Evolutionary conservation across 1,284 basidiomycete genomes (phyloP).

Genomic region (Clitocybe nebularis): DNA sequence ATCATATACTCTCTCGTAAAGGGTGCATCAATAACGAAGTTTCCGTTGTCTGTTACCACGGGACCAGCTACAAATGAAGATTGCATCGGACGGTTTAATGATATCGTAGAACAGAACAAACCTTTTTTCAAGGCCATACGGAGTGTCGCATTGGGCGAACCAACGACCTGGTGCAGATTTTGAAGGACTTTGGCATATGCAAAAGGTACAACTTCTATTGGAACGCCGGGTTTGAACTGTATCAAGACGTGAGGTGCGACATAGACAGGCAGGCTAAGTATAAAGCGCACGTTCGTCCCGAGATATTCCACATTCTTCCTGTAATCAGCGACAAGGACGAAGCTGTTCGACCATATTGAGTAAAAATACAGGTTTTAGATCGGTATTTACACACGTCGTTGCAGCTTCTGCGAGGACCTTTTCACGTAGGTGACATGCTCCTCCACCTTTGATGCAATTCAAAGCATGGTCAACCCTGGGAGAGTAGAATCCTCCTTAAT

Average conservation of each 20-base stretch:
- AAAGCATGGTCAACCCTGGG: conserved; percentile 80
- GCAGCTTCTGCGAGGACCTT: conserved; percentile 97
- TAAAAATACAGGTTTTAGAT: neutral
- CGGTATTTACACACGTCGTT: conserved; percentile 53
- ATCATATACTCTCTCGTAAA: conserved; percentile 71
- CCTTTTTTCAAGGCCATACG: conserved; percentile 82
- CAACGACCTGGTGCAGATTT: conserved; percentile 61
- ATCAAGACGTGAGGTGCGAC: conserved; percentile 1
- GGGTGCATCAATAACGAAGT: conserved; percentile 92
- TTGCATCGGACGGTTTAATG: neutral
- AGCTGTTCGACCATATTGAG: conserved; percentile 40
- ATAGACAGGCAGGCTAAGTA: neutral
- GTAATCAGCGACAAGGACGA: conserved; percentile 94
- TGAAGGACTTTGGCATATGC: conserved; percentile 87
- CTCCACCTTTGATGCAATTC: conserved; percentile 97
- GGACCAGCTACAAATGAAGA: conserved; percentile 62
- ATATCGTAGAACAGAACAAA: conserved; percentile 12
- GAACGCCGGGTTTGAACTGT: conserved; percentile 87
- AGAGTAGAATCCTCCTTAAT: conserved; percentile 7
- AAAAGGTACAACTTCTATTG: conserved; percentile 95
- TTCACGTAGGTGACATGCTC: conserved; percentile 94
- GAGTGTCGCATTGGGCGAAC: conserved; percentile 63
- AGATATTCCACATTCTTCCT: conserved; percentile 86
- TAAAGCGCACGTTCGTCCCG: conserved; percentile 70
- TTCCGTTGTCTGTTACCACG: conserved; percentile 94